These are phyloP conservation scores for Rutstroemia sp. DNA, from an alignment of 2,329 filamentous ascomycete genomes.

Conservation along the genomic window DNA sequence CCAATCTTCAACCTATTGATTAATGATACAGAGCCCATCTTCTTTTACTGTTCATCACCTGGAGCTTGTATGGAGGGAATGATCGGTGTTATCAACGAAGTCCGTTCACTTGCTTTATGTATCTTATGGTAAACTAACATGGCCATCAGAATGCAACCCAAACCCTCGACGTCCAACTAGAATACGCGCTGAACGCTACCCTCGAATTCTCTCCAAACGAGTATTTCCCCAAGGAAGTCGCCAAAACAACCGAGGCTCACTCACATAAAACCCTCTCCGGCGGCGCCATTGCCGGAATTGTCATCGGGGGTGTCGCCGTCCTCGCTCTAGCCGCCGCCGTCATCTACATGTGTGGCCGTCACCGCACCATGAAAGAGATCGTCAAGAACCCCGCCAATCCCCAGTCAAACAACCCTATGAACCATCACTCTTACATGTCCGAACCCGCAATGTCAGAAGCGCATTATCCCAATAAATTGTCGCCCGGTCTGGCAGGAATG, in stretches of 20 bases:
- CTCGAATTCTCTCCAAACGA: constrained; percentile 50
- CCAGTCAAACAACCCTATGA: neutral
- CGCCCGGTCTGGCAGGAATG: neutral
- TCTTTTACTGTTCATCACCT: constrained; percentile 63
- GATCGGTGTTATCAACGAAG: constrained; percentile 70
- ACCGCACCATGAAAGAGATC: constrained; percentile 12
- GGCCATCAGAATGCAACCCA: constrained; percentile 36
- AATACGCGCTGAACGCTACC: constrained; percentile 40
- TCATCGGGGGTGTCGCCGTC: constrained; percentile 37
- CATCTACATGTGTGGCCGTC: constrained; percentile 38
- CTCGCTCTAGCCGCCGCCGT: constrained; percentile 38
- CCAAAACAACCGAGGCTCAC: neutral
- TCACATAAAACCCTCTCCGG: constrained; percentile 26
- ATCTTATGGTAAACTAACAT: neutral
- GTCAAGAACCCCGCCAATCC: neutral
- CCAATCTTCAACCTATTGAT: constrained; percentile 39
- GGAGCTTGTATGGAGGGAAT: constrained; percentile 62
- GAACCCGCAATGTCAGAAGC: constrained; percentile 15
- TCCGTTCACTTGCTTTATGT: constrained; percentile 29
- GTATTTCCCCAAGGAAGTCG: constrained; percentile 42
- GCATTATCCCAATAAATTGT: constrained; percentile 18
- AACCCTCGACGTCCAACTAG: constrained; percentile 41
- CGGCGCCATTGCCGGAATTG: constrained; percentile 54
- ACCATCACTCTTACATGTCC: constrained; percentile 19
- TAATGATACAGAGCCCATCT: constrained; percentile 57